Conservation (phyloP, 495 filamentous ascomycete species). For the Tuber microsphaerosporum region DNA sequence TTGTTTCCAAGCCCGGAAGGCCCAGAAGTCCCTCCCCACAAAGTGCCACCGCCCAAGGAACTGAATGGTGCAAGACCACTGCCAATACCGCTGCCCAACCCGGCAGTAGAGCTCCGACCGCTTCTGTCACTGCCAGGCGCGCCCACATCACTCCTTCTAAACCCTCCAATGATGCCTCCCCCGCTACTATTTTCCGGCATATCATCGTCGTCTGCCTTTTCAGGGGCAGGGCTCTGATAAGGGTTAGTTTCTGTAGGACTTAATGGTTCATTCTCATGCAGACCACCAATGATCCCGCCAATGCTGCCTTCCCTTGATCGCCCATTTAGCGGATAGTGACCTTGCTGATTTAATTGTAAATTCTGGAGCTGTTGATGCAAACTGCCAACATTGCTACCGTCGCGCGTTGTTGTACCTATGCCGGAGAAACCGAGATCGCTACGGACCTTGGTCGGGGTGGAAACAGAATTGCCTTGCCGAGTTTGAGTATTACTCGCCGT, state of each 20-base stretch:
- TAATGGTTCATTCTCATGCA: slow-evolving; percentile 55
- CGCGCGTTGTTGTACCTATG: slow-evolving; percentile 60
- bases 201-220: slow-evolving; percentile 63
- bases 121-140: slow-evolving; percentile 43
- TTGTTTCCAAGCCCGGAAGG: slow-evolving; percentile 67
- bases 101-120: slow-evolving; percentile 45
- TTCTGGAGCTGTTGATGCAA: slow-evolving; percentile 41
- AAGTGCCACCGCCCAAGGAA: slow-evolving; percentile 57
- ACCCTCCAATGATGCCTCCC: slow-evolving; percentile 46
- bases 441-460: slow-evolving; percentile 39
- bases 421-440: slow-evolving; percentile 76
- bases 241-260: slow-evolving; percentile 97
- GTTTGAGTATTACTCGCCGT: slow-evolving; percentile 36
- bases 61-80: slow-evolving; percentile 54
- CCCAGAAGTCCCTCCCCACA: slow-evolving; percentile 52
- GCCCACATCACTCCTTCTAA: slow-evolving; percentile 41
- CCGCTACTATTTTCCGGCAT: slow-evolving; percentile 50
- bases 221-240: slow-evolving; percentile 89
- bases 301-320: slow-evolving; percentile 46
- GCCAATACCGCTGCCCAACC: slow-evolving; percentile 48
- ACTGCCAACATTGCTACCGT: slow-evolving; percentile 48
- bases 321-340: slow-evolving; percentile 51
- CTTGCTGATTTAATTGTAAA: slow-evolving; percentile 40
- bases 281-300: slow-evolving; percentile 50
- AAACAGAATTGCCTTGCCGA: slow-evolving; percentile 42